Percentiles rank a stretch among this genome's conserved stretches.
These are phyloP conservation scores for Testicularia cyperi DNA, from an alignment of 1,284 basidiomycete species.

Conservation along the genomic window DNA sequence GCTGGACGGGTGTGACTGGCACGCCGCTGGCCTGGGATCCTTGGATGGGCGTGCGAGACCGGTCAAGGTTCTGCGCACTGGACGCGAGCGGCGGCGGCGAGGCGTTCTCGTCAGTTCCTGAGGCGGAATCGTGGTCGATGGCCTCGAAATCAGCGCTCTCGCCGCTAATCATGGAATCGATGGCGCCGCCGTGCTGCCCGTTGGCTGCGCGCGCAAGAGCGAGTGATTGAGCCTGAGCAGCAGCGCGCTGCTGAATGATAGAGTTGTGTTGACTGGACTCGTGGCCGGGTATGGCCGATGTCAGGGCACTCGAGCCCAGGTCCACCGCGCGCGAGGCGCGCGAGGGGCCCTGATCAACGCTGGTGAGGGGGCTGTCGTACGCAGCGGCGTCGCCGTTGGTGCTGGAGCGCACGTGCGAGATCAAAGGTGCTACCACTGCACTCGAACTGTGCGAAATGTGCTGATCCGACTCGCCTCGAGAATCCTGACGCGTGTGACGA, in stretches of 20 bases:
- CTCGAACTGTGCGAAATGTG: too few species aligned
- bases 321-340: constrained; percentile 17
- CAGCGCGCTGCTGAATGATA: constrained; percentile 51
- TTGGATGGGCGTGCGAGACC: constrained; percentile 10
- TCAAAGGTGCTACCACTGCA: too few species aligned
- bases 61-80: constrained; percentile 5
- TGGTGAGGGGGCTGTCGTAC: constrained; percentile 25
- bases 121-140: constrained; percentile 35
- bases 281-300: neutral
- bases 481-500: constrained; percentile 22
- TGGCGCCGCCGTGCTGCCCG: constrained; percentile 6
- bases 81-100: constrained; percentile 1
- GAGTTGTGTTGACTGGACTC: constrained; percentile 20
- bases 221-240: constrained; percentile 41
- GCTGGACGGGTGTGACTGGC: constrained; percentile 16
- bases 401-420: constrained; percentile 1
- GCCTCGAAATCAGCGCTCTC: constrained; percentile 38
- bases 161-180: constrained; percentile 14
- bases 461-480: constrained; percentile 17
- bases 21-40: constrained; percentile 2
- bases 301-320: constrained; percentile 6
- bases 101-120: constrained; percentile 24
- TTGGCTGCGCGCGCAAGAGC: constrained; percentile 5
- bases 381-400: constrained; percentile 7
- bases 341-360: constrained; percentile 28